Evolutionary conservation across 495 filamentous ascomycete genomes (phyloP), one percentile per base, ranked within the genome.

Genomic region (Oleoguttula mirabilis): DNA sequence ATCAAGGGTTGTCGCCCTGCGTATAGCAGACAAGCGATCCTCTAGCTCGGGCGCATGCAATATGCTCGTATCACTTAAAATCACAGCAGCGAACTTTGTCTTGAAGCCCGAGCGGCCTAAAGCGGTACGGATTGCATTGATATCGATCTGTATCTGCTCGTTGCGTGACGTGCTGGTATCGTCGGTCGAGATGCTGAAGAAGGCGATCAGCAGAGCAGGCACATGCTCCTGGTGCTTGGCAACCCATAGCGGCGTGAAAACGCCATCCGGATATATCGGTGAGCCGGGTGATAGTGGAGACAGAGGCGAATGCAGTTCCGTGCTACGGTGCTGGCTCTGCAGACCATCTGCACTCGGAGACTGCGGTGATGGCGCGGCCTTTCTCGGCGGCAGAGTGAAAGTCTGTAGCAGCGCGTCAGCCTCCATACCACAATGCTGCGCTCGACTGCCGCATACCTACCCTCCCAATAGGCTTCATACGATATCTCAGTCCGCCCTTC

Each of bases 121-220:
- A 22, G 74, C 64, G 32, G 67, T 72, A 54, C 82, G 83, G 41
- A 85, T 61, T 20, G 70, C 67, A 59, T 84, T 88, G 48, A 95
- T 84, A 47, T 93, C 84, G 2, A 78, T 77, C 57, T 94, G 94
- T 15, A 95, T 68, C 56, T 87, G 74, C 58, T 92, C 92, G 57
- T 95, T 88, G 43, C 77, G 69, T 3, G 83, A 55, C 12, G 76
- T 84, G 12, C 69, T 78, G n/a, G n/a, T n/a, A 2, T 72, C 67
- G 50, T 93, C 81, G 12, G 78, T 70, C 5, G 73, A 75, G 34
- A 88, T 72, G 10, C 69, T 75, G 47, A 75, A 78, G 67, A 84
- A 84, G 47, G 80, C 77, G 25, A 92, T 66, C 39, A 80, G 76
- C n/a, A 82, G 72, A 30, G 84, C 77, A 1, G 88, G 88, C 25